Percentiles rank a stretch among this genome's conserved stretches.
Evolutionary conservation across 2,329 filamentous ascomycete species (phyloP).

Genomic region (Ascocoryne sarcoides): DNA sequence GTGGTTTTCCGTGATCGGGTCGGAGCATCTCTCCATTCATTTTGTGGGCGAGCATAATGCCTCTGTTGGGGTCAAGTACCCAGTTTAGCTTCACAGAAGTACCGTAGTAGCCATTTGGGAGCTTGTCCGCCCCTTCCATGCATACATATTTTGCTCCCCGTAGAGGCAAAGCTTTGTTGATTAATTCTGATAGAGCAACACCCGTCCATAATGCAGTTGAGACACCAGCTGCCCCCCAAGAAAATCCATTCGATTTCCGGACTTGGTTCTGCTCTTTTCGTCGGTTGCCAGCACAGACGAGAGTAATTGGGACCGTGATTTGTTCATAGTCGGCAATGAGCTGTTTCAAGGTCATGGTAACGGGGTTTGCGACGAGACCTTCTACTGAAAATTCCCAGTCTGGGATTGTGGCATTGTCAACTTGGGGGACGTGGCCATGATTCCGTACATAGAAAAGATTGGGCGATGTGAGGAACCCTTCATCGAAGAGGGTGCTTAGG

Average conservation of each 20-base stretch:
- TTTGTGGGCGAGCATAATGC: constrained; percentile 78
- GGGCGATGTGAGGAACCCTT: constrained; percentile 77
- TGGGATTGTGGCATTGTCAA: constrained; percentile 61
- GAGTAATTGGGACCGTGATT: constrained; percentile 75
- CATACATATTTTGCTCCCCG: constrained; percentile 73
- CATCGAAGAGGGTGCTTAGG: constrained; percentile 65
- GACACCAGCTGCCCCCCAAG: constrained; percentile 81
- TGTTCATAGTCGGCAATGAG: constrained; percentile 69
- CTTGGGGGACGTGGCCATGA: constrained; percentile 73
- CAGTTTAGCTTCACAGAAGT: constrained; percentile 83
- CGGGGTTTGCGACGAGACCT: constrained; percentile 70
- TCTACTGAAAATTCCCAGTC: constrained; percentile 79
- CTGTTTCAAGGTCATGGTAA: constrained; percentile 63
- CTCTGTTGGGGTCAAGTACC: constrained; percentile 74
- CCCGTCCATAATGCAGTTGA: constrained; percentile 87
- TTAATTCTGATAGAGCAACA: constrained; percentile 62
- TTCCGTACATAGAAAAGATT: constrained; percentile 90
- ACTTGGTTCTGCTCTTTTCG: constrained; percentile 90
- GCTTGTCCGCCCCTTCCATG: constrained; percentile 82
- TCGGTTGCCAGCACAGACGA: constrained; percentile 87
- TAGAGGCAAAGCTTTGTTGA: constrained; percentile 58
- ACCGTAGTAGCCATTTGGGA: constrained; percentile 83
- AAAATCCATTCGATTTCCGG: constrained; percentile 86
- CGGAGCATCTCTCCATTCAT: constrained; percentile 81
- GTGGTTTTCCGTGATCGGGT: constrained; percentile 78